Evolutionary conservation across 2,329 filamentous ascomycete genomes (phyloP).

Genomic region (Ceratocystiopsis sp.): DNA sequence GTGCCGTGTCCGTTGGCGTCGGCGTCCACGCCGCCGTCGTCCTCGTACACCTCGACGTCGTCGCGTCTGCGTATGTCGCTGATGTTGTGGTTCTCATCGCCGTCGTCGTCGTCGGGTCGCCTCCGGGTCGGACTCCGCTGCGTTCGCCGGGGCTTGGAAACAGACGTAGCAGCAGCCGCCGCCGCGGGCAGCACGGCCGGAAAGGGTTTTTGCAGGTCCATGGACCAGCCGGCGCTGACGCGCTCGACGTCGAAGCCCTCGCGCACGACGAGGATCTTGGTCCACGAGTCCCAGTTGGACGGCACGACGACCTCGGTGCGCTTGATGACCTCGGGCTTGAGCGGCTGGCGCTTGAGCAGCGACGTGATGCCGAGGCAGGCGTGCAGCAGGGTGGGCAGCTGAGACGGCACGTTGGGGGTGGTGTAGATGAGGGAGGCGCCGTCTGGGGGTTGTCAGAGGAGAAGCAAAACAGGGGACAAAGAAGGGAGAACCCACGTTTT

Average conservation of each 20-base stretch:
- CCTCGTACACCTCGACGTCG: neutral
- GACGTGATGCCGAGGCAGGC: slow-evolving; percentile 77
- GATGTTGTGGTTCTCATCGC: neutral
- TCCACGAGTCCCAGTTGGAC: slow-evolving; percentile 97
- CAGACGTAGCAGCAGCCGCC: neutral
- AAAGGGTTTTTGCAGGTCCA: slow-evolving; percentile 52
- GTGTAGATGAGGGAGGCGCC: slow-evolving; percentile 77
- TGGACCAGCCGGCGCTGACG: slow-evolving; percentile 69
- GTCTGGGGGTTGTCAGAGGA: slow-evolving; percentile 29
- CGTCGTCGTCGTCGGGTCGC: slow-evolving; percentile 10
- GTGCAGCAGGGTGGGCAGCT: slow-evolving; percentile 64
- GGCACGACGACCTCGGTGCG: slow-evolving; percentile 88
- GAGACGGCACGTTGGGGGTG: slow-evolving; percentile 57
- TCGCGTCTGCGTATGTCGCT: neutral
- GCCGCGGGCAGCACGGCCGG: slow-evolving; percentile 14
- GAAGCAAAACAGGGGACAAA: slow-evolving; percentile 2
- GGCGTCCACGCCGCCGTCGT: neutral
- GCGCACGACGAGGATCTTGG: slow-evolving; percentile 81
- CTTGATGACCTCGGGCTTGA: slow-evolving; percentile 85
- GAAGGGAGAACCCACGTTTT: slow-evolving; percentile 44
- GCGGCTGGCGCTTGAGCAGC: slow-evolving; percentile 56
- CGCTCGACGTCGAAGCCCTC: slow-evolving; percentile 87
- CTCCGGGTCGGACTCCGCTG: neutral
- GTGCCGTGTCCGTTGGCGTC: neutral
- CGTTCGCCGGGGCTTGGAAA: slow-evolving; percentile 7